phyloP scores from a whole-genome alignment of 2,329 filamentous ascomycete genomes.

The Clathrospora elynae region DNA sequence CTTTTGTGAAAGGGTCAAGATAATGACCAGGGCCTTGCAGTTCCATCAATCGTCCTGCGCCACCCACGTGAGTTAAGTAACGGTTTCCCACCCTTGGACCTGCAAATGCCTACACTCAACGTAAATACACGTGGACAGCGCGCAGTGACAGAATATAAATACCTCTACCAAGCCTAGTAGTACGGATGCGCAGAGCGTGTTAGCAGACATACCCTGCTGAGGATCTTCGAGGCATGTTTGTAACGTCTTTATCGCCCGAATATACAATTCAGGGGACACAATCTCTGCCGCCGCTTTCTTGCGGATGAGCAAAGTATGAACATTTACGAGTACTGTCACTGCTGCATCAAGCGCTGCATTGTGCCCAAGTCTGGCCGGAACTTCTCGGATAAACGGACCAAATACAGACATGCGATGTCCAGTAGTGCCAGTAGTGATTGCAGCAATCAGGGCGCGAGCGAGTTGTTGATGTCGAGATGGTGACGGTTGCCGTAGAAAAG shows the following conservation, averaged over 20 bases:
- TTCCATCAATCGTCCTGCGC: slow-evolving; percentile 42
- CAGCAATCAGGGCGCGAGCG: slow-evolving; percentile 34
- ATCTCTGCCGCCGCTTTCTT: slow-evolving; percentile 31
- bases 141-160: not conserved
- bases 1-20: slow-evolving; percentile 37
- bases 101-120: slow-evolving; percentile 31
- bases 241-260: slow-evolving; percentile 39
- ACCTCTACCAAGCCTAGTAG: slow-evolving; percentile 43
- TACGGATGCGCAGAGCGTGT: slow-evolving; percentile 43
- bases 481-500: slow-evolving; percentile 30
- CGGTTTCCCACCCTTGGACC: slow-evolving; percentile 39
- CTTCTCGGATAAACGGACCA: slow-evolving; percentile 39
- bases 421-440: slow-evolving; percentile 30
- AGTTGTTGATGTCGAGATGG: slow-evolving; percentile 36
- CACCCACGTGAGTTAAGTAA: slow-evolving; percentile 42
- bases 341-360: slow-evolving; percentile 42
- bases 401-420: slow-evolving; percentile 42
- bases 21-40: slow-evolving; percentile 37
- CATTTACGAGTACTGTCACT: slow-evolving; percentile 37
- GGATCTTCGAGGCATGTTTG: slow-evolving; percentile 37
- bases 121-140: not conserved
- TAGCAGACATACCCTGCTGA: slow-evolving; percentile 37
- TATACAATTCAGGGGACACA: slow-evolving; percentile 34
- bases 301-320: slow-evolving; percentile 34
- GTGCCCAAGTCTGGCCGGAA: slow-evolving; percentile 39